phyloP scores from a whole-genome alignment of 305 asterid species.

The Rubia peregrina region DNA sequence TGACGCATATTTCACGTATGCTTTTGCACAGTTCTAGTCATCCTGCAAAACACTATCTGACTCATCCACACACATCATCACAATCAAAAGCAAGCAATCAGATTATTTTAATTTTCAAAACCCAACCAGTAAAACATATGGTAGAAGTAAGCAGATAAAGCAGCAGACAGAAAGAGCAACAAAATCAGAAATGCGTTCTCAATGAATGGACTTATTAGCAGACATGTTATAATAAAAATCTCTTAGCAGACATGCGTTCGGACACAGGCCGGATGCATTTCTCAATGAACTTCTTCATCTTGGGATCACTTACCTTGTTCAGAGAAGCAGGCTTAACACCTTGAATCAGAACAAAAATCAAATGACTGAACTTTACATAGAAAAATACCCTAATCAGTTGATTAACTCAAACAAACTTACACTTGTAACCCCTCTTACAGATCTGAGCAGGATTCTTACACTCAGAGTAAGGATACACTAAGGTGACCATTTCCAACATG shows the following conservation, averaged over 20 bases:
- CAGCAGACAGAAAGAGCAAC: background rate
- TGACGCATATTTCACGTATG: conserved; percentile 80
- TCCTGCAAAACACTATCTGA: conserved; percentile 39
- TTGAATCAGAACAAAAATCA: conserved; percentile 21
- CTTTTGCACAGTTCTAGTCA: conserved; percentile 98
- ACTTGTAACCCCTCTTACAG: conserved; percentile 50
- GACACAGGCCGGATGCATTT: conserved; percentile 64
- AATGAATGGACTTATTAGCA: too few species aligned
- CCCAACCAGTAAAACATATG: background rate
- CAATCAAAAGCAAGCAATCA: background rate
- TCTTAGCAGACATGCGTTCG: conserved; percentile 57
- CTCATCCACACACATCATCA: background rate
- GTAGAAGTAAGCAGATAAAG: background rate
- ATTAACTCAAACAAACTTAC: conserved; percentile 31
- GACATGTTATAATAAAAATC: too few species aligned
- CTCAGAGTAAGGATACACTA: conserved; percentile 72
- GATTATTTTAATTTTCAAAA: background rate
- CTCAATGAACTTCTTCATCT: conserved; percentile 61
- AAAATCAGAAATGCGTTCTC: background rate
- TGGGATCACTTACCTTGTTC: conserved; percentile 38
- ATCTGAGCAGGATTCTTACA: conserved; percentile 81
- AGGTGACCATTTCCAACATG: conserved; percentile 68
- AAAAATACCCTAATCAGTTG: background rate
- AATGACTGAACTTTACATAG: background rate
- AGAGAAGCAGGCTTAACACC: conserved; percentile 78